These are phyloP conservation scores for Marchantia polymorpha DNA, from an alignment of 225 moss, liverwort and hornwort genomes.

Conservation along the genomic window DNA sequence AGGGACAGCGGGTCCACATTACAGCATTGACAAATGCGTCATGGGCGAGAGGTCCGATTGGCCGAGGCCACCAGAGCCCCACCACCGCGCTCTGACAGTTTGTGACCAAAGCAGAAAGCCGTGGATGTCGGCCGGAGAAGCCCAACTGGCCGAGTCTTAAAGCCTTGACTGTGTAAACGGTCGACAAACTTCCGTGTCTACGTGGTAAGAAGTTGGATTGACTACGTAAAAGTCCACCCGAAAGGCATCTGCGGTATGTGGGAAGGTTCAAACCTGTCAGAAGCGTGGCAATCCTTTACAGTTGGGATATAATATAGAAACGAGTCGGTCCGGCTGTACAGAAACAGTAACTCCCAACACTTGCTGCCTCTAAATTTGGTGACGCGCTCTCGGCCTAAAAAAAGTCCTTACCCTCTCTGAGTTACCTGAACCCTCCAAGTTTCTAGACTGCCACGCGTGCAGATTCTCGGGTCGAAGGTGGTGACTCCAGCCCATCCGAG, in stretches of 20 bases:
- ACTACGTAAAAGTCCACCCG: background rate
- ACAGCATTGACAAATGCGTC: background rate
- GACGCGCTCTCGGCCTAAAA: background rate
- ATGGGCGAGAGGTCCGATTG: background rate
- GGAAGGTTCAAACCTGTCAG: conserved; percentile 8
- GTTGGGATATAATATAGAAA: conserved; percentile 1
- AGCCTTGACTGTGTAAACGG: background rate
- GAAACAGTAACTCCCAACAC: background rate
- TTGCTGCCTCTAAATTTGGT: background rate
- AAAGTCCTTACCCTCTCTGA: background rate
- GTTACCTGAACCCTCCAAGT: background rate
- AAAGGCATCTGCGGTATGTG: conserved; percentile 1
- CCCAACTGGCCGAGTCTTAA: background rate
- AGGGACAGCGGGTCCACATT: background rate
- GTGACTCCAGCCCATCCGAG: too few relatives aligned
- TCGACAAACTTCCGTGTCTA: background rate
- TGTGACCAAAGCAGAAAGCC: background rate
- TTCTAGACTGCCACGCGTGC: background rate
- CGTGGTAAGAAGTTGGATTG: background rate
- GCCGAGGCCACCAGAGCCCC: background rate
- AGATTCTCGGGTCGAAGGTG: background rate
- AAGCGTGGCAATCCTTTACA: conserved; percentile 1
- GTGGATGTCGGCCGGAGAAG: background rate
- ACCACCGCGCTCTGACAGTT: background rate
- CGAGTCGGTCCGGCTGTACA: background rate